phyloP scores from a whole-genome alignment of 2,329 filamentous ascomycete genomes.

The Paradendryphiella salina region DNA sequence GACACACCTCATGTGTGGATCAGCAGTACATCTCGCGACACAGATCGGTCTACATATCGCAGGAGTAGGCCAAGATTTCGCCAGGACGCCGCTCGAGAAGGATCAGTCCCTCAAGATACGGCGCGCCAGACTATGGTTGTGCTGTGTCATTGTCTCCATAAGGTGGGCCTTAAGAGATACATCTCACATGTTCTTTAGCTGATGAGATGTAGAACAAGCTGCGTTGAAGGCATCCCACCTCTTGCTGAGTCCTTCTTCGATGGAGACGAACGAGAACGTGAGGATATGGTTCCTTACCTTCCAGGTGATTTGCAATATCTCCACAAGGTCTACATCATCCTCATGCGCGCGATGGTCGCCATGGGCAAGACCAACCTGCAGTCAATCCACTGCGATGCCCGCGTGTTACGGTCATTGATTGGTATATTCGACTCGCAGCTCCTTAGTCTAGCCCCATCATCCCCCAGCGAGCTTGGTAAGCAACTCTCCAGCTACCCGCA shows the following conservation, averaged over 20 bases:
- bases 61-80: slow-evolving; percentile 49
- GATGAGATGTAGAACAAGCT: slow-evolving; percentile 33
- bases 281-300: slow-evolving; percentile 40
- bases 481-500: neutral
- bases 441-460: slow-evolving; percentile 32
- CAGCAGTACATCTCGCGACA: slow-evolving; percentile 48
- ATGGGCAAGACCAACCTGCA: slow-evolving; percentile 43
- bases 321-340: slow-evolving; percentile 41
- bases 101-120: slow-evolving; percentile 42
- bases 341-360: slow-evolving; percentile 40
- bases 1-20: slow-evolving; percentile 47
- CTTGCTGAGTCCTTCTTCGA: slow-evolving; percentile 43
- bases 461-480: slow-evolving; percentile 41
- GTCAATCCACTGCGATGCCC: slow-evolving; percentile 35
- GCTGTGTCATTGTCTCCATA: slow-evolving; percentile 45
- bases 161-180: slow-evolving; percentile 23
- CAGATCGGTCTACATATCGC: slow-evolving; percentile 49
- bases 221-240: slow-evolving; percentile 42
- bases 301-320: slow-evolving; percentile 39
- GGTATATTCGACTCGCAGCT: slow-evolving; percentile 45
- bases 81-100: slow-evolving; percentile 43
- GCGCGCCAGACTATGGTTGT: slow-evolving; percentile 45
- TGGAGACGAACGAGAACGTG: slow-evolving; percentile 38
- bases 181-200: slow-evolving; percentile 6
- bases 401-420: slow-evolving; percentile 40